Evolutionary conservation across 768 basidiomycete species (phyloP).

Genomic region (Ephemerocybe angulata): DNA sequence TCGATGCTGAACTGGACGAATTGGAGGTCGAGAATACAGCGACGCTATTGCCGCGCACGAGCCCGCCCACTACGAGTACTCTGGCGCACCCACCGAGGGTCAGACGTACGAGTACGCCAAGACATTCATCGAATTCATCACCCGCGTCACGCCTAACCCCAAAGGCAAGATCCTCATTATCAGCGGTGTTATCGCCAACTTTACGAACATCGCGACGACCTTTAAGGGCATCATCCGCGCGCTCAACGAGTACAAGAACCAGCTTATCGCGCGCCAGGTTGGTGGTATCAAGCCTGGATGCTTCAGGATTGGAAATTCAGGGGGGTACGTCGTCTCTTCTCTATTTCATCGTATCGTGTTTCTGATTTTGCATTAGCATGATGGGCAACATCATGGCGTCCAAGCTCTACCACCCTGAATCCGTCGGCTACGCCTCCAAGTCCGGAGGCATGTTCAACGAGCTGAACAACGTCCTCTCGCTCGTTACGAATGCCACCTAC

Average conservation of each 20-base stretch:
- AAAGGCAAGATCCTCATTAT: conserved; percentile 99
- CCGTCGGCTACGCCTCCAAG: conserved; percentile 98
- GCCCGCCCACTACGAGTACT: conserved; percentile 97
- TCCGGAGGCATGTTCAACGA: conserved; percentile 99
- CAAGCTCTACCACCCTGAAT: conserved; percentile 96
- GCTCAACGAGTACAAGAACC: conserved; percentile 86
- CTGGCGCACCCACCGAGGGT: conserved; percentile 94
- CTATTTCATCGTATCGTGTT: conserved; percentile 5
- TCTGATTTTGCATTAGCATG: conserved; percentile 56
- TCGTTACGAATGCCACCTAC: conserved; percentile 96
- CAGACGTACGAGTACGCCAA: conserved; percentile 99
- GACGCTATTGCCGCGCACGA: conserved; percentile 89
- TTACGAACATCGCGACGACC: conserved; percentile 97
- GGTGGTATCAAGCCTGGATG: conserved; percentile 99
- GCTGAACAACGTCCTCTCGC: conserved; percentile 97
- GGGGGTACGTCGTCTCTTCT: conserved; percentile 56
- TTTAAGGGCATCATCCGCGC: conserved; percentile 99
- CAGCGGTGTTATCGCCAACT: conserved; percentile 99
- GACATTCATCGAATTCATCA: conserved; percentile 96
- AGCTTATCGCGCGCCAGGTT: conserved; percentile 78
- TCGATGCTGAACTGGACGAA: conserved; percentile 45
- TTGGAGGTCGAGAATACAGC: conserved; percentile 51
- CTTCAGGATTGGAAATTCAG: conserved; percentile 99
- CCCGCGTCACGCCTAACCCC: conserved; percentile 75
- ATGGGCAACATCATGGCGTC: conserved; percentile 99